Evolutionary conservation across 2,329 filamentous ascomycete species (phyloP).

Genomic region (Colletotrichum zoysiae): DNA sequence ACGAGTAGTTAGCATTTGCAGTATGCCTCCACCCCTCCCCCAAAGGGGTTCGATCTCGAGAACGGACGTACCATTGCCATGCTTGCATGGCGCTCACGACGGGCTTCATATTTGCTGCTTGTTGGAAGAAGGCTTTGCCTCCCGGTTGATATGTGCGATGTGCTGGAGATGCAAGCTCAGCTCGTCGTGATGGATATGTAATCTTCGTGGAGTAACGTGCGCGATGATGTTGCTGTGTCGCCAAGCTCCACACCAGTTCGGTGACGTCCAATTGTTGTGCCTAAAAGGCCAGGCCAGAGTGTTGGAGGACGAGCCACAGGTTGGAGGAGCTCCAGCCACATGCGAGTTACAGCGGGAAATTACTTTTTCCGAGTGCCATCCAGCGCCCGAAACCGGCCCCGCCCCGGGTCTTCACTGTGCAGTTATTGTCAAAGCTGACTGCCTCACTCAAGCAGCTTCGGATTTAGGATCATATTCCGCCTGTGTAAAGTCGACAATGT

Average conservation of each 20-base stretch:
- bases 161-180: conserved; percentile 29
- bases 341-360: neutral
- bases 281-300: conserved; percentile 21
- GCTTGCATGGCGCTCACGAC: conserved; percentile 92
- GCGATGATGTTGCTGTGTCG: conserved; percentile 33
- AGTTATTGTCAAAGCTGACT: neutral
- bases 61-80: conserved; percentile 86
- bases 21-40: neutral
- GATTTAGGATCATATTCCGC: neutral
- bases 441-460: neutral
- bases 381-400: neutral
- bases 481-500: too few species aligned
- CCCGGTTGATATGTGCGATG: conserved; percentile 3
- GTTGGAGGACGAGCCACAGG: conserved; percentile 12
- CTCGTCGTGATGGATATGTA: conserved; percentile 34
- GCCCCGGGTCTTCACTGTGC: neutral
- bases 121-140: neutral
- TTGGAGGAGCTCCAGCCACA: neutral
- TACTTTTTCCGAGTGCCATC: neutral
- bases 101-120: conserved; percentile 83
- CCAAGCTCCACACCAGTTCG: conserved; percentile 24
- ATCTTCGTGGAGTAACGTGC: conserved; percentile 14
- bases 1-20: conserved; percentile 13
- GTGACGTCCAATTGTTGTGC: conserved; percentile 39
- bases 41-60: neutral